These are phyloP conservation scores for Syzygium syzygioides DNA, from an alignment of 441 rosid species.

Conservation along the genomic window DNA sequence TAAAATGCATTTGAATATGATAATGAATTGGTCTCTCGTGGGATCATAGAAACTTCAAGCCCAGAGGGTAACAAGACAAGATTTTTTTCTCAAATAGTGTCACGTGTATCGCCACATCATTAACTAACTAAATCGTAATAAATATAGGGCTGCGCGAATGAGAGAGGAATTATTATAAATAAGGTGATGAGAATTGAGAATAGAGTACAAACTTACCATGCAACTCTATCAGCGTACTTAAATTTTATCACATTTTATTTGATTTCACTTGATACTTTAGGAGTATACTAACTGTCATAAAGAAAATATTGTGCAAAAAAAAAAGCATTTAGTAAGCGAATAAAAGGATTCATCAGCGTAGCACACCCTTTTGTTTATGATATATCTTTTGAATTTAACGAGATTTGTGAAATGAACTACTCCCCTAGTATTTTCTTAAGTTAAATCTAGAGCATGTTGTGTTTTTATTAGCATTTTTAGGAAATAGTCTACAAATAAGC, in stretches of 20 bases:
- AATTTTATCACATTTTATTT: background rate
- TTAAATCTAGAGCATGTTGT: background rate
- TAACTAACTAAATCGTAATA: too few species aligned
- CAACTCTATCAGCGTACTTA: background rate
- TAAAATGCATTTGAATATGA: too few species aligned
- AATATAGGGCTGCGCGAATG: too few species aligned
- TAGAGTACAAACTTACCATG: too few species aligned
- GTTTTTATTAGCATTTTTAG: background rate
- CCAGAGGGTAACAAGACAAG: too few species aligned
- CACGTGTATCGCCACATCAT: too few species aligned
- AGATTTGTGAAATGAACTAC: background rate
- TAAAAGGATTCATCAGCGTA: background rate
- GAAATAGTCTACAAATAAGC: background rate
- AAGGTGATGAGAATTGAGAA: too few species aligned
- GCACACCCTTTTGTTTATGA: background rate
- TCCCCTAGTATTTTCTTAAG: background rate
- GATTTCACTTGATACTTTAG: background rate
- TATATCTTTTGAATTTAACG: background rate
- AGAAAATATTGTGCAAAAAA: rapidly evolving
- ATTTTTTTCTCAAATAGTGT: too few species aligned
- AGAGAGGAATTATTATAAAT: too few species aligned
- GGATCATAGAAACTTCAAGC: too few species aligned
- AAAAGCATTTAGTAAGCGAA: rapidly evolving
- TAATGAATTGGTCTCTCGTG: too few species aligned
- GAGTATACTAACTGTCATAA: background rate